Evolutionary conservation across 2,329 filamentous ascomycete genomes (phyloP).

Genomic region (Bertia moriformis): DNA sequence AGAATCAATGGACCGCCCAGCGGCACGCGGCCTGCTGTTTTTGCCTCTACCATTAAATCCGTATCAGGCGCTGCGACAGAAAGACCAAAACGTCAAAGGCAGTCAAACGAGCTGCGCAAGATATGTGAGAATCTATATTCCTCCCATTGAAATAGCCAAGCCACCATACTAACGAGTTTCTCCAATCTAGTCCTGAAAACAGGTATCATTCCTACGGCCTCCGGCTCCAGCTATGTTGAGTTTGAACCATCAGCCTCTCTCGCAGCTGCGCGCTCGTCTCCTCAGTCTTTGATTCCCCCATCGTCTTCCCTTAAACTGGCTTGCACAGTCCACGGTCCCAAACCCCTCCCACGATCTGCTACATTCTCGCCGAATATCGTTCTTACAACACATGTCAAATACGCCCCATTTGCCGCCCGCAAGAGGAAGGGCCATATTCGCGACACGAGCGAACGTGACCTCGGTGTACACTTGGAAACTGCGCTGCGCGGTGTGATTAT

Average conservation of each 20-base stretch:
- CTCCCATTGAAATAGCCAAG: no score
- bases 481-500: slow-evolving; percentile 80
- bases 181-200: slow-evolving; percentile 64
- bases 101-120: neutral
- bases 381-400: slow-evolving; percentile 86
- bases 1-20: slow-evolving; percentile 1
- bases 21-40: neutral
- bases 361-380: slow-evolving; percentile 87
- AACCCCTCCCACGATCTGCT: slow-evolving; percentile 75
- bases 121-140: neutral
- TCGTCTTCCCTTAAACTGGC: slow-evolving; percentile 67
- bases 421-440: slow-evolving; percentile 72
- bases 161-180: neutral
- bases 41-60: neutral
- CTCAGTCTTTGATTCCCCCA: slow-evolving; percentile 27
- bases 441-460: slow-evolving; percentile 73
- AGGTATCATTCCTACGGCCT: slow-evolving; percentile 80
- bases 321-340: slow-evolving; percentile 84
- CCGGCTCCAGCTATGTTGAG: slow-evolving; percentile 79
- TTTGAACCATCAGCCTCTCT: slow-evolving; percentile 27
- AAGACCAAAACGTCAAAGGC: neutral
- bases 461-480: slow-evolving; percentile 81
- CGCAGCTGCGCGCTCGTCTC: slow-evolving; percentile 6
- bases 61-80: neutral
- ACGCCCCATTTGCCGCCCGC: slow-evolving; percentile 81